Evolutionary conservation across 2,329 filamentous ascomycete species (phyloP).

Genomic region (Cadophora sp.): DNA sequence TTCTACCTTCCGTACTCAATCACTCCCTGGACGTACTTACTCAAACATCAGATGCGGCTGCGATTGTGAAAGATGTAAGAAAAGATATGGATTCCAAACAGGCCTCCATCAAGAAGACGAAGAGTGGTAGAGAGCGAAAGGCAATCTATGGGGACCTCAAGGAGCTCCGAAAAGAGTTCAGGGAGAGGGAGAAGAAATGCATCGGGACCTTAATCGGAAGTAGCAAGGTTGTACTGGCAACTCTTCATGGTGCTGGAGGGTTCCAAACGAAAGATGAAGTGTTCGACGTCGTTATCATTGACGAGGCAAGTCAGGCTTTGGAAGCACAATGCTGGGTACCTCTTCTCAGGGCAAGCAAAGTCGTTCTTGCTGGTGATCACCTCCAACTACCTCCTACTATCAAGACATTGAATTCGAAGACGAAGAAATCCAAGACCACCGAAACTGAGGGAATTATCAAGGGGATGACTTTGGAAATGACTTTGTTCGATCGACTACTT

Average conservation of each 20-base stretch:
- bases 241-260: conserved; percentile 89
- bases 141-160: conserved; percentile 86
- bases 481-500: conserved; percentile 89
- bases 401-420: conserved; percentile 73
- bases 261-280: conserved; percentile 78
- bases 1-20: conserved; percentile 85
- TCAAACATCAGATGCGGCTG: conserved; percentile 86
- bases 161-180: conserved; percentile 85
- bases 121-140: conserved; percentile 77
- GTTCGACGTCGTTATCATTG: conserved; percentile 95
- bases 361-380: conserved; percentile 92
- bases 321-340: conserved; percentile 98
- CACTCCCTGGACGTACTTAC: conserved; percentile 93
- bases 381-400: conserved; percentile 94
- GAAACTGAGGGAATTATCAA: conserved; percentile 52
- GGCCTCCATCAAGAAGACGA: conserved; percentile 85
- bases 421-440: conserved; percentile 45
- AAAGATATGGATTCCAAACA: conserved; percentile 94
- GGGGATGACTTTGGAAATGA: conserved; percentile 78
- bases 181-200: conserved; percentile 82
- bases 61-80: conserved; percentile 87
- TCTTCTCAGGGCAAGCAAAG: conserved; percentile 79
- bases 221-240: conserved; percentile 90
- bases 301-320: conserved; percentile 93
- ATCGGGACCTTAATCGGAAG: conserved; percentile 75